phyloP scores from a whole-genome alignment of 257 asterid genomes.

The Solanum chmielewskii region DNA sequence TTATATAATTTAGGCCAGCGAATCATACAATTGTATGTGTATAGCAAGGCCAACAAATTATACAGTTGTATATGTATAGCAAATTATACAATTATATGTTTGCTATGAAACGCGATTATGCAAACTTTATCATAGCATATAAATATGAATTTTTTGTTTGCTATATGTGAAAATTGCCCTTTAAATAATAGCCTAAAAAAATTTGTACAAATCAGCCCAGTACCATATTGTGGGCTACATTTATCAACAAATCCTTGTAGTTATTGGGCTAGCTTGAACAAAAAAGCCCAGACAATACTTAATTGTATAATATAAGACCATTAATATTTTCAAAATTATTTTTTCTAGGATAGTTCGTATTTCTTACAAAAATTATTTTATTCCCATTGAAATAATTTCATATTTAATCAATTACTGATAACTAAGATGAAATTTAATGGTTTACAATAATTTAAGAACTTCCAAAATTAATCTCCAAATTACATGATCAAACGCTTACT shows the following conservation, averaged over 20 bases:
- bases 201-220: background rate
- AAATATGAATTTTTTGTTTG: no score
- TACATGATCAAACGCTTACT: background rate
- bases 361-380: background rate
- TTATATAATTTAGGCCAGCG: no score
- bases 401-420: background rate
- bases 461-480: background rate
- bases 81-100: no score
- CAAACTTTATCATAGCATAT: no score
- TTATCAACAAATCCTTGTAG: background rate
- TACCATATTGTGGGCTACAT: background rate
- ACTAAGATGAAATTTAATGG: background rate
- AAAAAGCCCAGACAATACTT: background rate
- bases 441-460: background rate
- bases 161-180: no score
- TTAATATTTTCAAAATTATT: background rate
- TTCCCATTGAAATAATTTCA: background rate
- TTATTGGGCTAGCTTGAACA: background rate
- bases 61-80: no score
- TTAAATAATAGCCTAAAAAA: no score
- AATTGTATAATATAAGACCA: background rate
- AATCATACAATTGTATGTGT: no score
- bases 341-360: background rate
- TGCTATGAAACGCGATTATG: fast-evolving
- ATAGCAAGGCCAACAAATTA: no score